Percentiles rank a stretch among this genome's conserved stretches.
Conservation (phyloP, 2,329 filamentous ascomycete species). For the Nigrospora osmanthi region DNA sequence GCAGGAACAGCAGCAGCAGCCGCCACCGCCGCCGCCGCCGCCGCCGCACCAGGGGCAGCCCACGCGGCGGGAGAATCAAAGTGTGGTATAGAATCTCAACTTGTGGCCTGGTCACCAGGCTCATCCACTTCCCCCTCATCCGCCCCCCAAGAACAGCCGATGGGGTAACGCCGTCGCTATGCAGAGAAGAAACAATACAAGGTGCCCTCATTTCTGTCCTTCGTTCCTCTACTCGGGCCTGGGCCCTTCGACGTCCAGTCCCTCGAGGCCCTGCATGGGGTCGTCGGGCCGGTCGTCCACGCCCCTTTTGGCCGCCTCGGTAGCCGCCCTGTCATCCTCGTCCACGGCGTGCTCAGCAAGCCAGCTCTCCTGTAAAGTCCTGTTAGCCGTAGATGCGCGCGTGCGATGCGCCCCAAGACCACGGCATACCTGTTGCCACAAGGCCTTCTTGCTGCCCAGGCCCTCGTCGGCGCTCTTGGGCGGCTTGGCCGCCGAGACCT, state of each 20-base stretch:
- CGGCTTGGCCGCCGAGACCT: conserved; percentile 84
- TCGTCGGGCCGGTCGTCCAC: conserved; percentile 57
- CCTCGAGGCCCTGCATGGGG: conserved; percentile 93
- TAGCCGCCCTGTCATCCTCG: conserved; percentile 65
- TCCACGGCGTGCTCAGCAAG: conserved; percentile 79
- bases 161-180: conserved; percentile 23
- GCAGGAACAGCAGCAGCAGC: neutral
- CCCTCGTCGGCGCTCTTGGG: conserved; percentile 85
- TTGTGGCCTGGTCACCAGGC: neutral
- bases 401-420: conserved; percentile 2
- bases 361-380: conserved; percentile 71
- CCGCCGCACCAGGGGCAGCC: too few species aligned
- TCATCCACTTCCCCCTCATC: conserved; percentile 6
- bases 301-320: conserved; percentile 42
- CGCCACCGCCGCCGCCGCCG: too few species aligned
- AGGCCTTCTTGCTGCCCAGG: conserved; percentile 82
- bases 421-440: conserved; percentile 94
- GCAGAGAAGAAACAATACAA: conserved; percentile 6
- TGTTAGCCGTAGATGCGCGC: conserved; percentile 7
- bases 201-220: conserved; percentile 5
- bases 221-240: conserved; percentile 54
- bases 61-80: neutral
- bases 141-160: conserved; percentile 8
- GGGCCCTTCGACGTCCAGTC: conserved; percentile 87
- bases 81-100: neutral